These are phyloP conservation scores for Aspergillus baeticus DNA, from an alignment of 495 filamentous ascomycete species.

Conservation along the genomic window DNA sequence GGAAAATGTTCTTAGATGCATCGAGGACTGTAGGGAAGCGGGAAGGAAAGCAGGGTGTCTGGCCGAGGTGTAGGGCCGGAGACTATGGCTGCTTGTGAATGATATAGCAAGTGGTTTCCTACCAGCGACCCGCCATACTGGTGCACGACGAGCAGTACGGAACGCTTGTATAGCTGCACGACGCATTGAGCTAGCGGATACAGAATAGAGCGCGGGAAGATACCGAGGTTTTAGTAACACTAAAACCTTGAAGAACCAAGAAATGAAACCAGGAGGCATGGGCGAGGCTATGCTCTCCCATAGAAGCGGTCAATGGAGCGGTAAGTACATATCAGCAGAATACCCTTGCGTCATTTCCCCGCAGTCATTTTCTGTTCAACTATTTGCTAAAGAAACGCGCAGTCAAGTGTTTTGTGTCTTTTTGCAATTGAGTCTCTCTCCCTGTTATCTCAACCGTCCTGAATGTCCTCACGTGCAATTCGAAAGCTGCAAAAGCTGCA, in stretches of 20 bases:
- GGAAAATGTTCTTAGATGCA: constrained; percentile 65
- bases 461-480: constrained; percentile 79
- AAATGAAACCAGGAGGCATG: not conserved
- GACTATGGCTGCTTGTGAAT: constrained; percentile 43
- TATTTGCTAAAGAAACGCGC: not conserved
- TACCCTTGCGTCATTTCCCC: constrained; percentile 43
- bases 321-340: not conserved
- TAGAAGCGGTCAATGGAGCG: not conserved
- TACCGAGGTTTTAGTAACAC: constrained; percentile 11
- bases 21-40: constrained; percentile 50
- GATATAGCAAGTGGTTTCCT: constrained; percentile 43
- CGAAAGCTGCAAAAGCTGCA: constrained; percentile 69
- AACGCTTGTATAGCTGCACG: constrained; percentile 60
- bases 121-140: constrained; percentile 52
- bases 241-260: constrained; percentile 7
- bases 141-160: constrained; percentile 59
- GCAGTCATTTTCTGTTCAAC: constrained; percentile 17
- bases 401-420: not conserved
- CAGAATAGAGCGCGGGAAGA: not conserved
- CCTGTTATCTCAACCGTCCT: not conserved
- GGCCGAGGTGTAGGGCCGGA: constrained; percentile 41
- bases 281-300: not conserved
- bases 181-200: constrained; percentile 52
- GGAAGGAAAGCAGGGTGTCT: constrained; percentile 37
- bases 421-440: not conserved